These are phyloP conservation scores for Claviceps sorghi DNA, from an alignment of 2,329 filamentous ascomycete genomes.

Conservation along the genomic window DNA sequence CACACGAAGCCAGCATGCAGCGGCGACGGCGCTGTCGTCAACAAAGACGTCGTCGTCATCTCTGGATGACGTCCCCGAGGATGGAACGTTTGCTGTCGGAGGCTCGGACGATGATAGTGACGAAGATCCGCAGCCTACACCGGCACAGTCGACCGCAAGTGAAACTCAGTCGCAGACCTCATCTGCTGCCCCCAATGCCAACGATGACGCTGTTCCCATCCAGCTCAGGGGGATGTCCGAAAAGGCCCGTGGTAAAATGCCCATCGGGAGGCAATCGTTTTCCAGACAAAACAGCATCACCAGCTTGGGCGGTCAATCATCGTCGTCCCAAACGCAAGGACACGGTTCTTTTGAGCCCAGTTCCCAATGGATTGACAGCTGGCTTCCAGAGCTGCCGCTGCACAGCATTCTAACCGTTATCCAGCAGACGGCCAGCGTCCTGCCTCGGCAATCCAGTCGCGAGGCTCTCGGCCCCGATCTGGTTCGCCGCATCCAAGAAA, in stretches of 20 bases:
- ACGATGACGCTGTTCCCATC: slow-evolving; percentile 69
- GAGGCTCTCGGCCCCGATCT: slow-evolving; percentile 30
- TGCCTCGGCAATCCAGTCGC: slow-evolving; percentile 35
- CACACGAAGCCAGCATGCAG: slow-evolving; percentile 40
- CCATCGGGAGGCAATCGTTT: slow-evolving; percentile 65
- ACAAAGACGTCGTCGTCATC: slow-evolving; percentile 13
- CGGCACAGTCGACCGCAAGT: slow-evolving; percentile 49
- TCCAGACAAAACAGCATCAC: slow-evolving; percentile 82
- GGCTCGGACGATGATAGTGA: slow-evolving; percentile 55
- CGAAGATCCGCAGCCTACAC: slow-evolving; percentile 42
- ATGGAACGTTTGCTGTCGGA: slow-evolving; percentile 74
- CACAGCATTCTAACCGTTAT: slow-evolving; percentile 75
- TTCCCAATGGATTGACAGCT: slow-evolving; percentile 75
- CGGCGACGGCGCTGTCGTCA: slow-evolving; percentile 4
- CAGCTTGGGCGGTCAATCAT: slow-evolving; percentile 55
- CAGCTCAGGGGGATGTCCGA: slow-evolving; percentile 91
- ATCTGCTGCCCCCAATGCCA: slow-evolving; percentile 50
- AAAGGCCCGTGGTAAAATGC: slow-evolving; percentile 92
- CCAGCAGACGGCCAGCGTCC: slow-evolving; percentile 43
- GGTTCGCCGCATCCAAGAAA: slow-evolving; percentile 40
- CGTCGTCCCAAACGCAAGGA: slow-evolving; percentile 39
- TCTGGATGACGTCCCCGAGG: slow-evolving; percentile 35
- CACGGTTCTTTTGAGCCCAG: slow-evolving; percentile 58
- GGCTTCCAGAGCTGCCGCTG: slow-evolving; percentile 81
- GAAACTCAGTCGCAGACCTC: slow-evolving; percentile 49